Evolutionary conservation across 164 flowering plant species (phyloP), one percentile per base, ranked within the genome.

Genomic region (Dillenia turbinata): DNA sequence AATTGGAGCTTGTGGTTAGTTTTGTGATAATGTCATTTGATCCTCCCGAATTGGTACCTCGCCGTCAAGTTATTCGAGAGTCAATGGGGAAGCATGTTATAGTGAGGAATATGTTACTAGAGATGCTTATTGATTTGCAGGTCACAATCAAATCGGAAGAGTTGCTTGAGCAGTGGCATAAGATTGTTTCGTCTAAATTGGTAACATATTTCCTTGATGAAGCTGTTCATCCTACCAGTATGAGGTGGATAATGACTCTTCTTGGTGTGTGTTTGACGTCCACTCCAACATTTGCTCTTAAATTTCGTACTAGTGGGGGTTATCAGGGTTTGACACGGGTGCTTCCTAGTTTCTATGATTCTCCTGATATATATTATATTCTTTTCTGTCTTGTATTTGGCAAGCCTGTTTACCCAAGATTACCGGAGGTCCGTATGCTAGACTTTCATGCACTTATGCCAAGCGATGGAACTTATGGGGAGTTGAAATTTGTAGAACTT

Each of bases 221-320:
- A 79, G 89, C 98, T 69, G 96, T 92, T 70, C 98, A 95, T 77
- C 97, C 98, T 9, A 84, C 98, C 53, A 95, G 99, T 71, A 95
- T 95, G 98, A 90, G 95, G 74, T 92, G 99, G 99, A 77, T 95
- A 61, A 92, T 92, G 96, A 95, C 98, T 60, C 96, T 95, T 71
- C 96, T 95, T 66, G 99, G 99, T 69, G 96, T 89, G 63, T 90
- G 86, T 66, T 88, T 95, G 71, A 76, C 96, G 57, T 92, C 99
- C 17, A 92, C 98, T 52, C 82, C 91, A 9, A 95, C 96, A 50
- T 95, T 95, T 83, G 74, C 89, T 11, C 89, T 92, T 47, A 95
- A 86, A 65, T 95, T 95, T 78, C 90, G 95, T 12, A 81, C 79
- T 1, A 85, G 95, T 85, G 97, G 97, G 54, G 98, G 98, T 64